These are phyloP conservation scores for Monilinia vaccinii-corymbosi DNA, from an alignment of 2,329 filamentous ascomycete genomes.

Conservation along the genomic window DNA sequence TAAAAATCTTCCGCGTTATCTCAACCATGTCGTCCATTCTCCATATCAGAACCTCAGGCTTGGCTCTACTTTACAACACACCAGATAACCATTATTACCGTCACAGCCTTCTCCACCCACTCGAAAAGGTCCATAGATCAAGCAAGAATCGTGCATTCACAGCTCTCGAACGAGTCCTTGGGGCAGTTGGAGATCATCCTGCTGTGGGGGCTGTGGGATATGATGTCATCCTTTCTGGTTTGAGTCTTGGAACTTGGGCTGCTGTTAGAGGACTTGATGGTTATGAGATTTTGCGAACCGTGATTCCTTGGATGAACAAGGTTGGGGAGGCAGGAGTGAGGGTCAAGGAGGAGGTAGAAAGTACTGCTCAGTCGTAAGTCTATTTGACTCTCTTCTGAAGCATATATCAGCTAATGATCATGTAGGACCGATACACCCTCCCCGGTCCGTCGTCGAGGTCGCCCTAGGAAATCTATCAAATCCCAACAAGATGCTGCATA, in stretches of 20 bases:
- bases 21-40: conserved; percentile 37
- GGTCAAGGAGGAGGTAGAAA: not conserved
- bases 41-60: conserved; percentile 36
- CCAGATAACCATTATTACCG: conserved; percentile 41
- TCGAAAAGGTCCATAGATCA: conserved; percentile 37
- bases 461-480: not conserved
- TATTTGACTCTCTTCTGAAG: not conserved
- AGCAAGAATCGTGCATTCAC: conserved; percentile 38
- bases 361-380: not conserved
- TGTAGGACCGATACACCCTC: not conserved
- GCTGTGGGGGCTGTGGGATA: conserved; percentile 46
- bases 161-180: conserved; percentile 38
- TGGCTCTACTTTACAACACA: conserved; percentile 38
- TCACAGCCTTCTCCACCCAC: conserved; percentile 38
- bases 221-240: conserved; percentile 47
- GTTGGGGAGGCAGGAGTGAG: not conserved
- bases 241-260: conserved; percentile 49
- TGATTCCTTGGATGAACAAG: conserved; percentile 28
- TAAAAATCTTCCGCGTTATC: conserved; percentile 39
- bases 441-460: conserved; percentile 8
- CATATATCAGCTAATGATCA: not conserved
- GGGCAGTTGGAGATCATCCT: conserved; percentile 46
- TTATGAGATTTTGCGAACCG: conserved; percentile 37
- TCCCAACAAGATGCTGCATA: conserved; percentile 32
- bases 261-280: conserved; percentile 43